These are phyloP conservation scores for Boletellus emodensis DNA, from an alignment of 768 basidiomycete genomes.

Conservation along the genomic window DNA sequence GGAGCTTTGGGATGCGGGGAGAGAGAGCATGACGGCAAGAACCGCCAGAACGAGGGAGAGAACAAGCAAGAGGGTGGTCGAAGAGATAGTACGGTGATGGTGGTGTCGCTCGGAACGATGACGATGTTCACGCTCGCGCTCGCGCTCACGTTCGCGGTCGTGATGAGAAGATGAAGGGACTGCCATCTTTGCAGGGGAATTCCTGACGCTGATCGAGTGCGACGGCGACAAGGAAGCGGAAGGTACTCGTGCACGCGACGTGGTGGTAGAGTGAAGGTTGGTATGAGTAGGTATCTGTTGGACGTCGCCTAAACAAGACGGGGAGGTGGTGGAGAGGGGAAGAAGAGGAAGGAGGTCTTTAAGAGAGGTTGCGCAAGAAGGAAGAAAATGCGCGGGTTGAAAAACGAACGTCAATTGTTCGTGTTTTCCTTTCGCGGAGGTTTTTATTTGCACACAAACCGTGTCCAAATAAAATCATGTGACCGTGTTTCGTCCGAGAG, in stretches of 20 bases:
- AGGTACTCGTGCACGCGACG: slow-evolving; percentile 63
- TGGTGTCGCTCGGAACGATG: slow-evolving; percentile 64
- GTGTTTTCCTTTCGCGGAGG: slow-evolving; percentile 21
- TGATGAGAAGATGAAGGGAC: slow-evolving; percentile 81
- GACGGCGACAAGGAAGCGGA: slow-evolving; percentile 76
- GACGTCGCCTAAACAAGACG: slow-evolving; percentile 20
- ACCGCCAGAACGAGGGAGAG: slow-evolving; percentile 83
- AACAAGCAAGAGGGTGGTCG: slow-evolving; percentile 82
- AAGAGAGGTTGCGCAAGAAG: slow-evolving; percentile 15
- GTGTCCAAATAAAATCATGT: slow-evolving; percentile 31
- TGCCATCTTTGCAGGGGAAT: slow-evolving; percentile 58
- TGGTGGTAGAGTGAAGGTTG: slow-evolving; percentile 38
- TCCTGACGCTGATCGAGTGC: slow-evolving; percentile 55
- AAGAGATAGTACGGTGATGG: slow-evolving; percentile 83
- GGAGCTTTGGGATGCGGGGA: slow-evolving; percentile 55
- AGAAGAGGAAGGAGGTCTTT: slow-evolving; percentile 13
- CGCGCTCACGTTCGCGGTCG: slow-evolving; percentile 51
- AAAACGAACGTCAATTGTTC: slow-evolving; percentile 29
- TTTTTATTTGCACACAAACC: slow-evolving; percentile 27
- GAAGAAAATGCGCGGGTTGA: slow-evolving; percentile 6
- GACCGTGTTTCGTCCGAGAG: slow-evolving; percentile 25
- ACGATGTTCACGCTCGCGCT: slow-evolving; percentile 52
- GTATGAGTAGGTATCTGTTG: not conserved
- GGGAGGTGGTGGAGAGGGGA: slow-evolving; percentile 8
- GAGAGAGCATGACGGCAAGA: slow-evolving; percentile 86